Evolutionary conservation across 768 basidiomycete genomes (phyloP), one percentile per base, ranked within the genome.

Genomic region (Lentinula edodes): DNA sequence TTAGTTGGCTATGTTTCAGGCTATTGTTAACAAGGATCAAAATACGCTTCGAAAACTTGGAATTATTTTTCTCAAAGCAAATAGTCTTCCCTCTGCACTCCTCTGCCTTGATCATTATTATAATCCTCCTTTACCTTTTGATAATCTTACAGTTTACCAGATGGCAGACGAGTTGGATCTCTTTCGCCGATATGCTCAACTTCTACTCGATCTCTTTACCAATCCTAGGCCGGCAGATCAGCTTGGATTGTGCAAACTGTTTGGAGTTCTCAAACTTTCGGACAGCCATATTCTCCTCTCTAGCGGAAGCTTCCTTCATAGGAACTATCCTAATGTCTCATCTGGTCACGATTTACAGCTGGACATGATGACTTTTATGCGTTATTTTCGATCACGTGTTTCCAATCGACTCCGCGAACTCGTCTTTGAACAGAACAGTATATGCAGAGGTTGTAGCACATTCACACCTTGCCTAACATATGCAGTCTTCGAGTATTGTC

Each of bases 51-150:
- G 65, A 5, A 50, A 63, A 8, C 67, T 84, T 2, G 75, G 69
- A 0, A n/a, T 46, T 6, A 50, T 41, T 12, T 80, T 83, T 61
- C 57, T 66, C 28, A 16, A 52, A n/a, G 59, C 58, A 28, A 62
- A 68, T 1, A 74, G 75, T 35, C 7, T 42, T 1, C 63, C 73
- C 7, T 74, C 78, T 0, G 76, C 78, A 10, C 63, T 82, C 0
- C 70, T 83, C 5, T 80, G 79, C 56, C 65, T 83, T 10, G 78
- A 83, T 62, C 75, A 78, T 59, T 66, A 71, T 46, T 83, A 80
- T 63, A 58, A 64, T 9, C 58, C 64, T 18, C 34, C 71, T 5
- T 71, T 73, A 6, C 56, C 53, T 3, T 66, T 78, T 16, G 62
- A 65, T 9, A 65, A 67, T 4, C 61, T 70, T 20, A 66, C 61